Evolutionary conservation across 495 filamentous ascomycete species (phyloP).

Genomic region (Cenococcum geophilum): DNA sequence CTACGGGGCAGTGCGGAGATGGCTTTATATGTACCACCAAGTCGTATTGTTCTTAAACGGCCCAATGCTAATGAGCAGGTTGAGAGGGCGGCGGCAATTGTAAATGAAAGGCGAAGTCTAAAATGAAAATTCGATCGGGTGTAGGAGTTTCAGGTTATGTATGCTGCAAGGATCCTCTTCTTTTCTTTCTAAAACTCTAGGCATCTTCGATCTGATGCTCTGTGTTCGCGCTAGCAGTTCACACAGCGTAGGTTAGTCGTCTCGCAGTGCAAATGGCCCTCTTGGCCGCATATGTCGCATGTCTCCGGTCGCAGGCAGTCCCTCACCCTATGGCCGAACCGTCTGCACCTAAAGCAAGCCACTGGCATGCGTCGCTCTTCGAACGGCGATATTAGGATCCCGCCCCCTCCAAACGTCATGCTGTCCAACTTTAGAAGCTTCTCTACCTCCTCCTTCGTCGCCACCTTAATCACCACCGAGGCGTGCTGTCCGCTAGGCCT

Average conservation of each 20-base stretch:
- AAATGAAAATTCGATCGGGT: too few relatives aligned
- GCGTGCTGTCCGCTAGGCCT: constrained; percentile 20
- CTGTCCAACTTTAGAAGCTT: constrained; percentile 21
- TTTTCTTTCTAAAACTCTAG: constrained; percentile 17
- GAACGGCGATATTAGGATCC: constrained; percentile 14
- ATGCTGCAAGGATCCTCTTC: constrained; percentile 14
- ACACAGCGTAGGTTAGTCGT: constrained; percentile 14
- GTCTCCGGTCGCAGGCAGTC: constrained; percentile 19
- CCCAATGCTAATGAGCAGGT: too few relatives aligned
- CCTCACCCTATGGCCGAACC: constrained; percentile 16
- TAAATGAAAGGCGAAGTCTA: too few relatives aligned
- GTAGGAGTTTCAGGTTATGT: too few relatives aligned
- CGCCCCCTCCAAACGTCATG: constrained; percentile 17
- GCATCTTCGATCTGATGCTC: constrained; percentile 13
- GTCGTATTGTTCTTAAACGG: too few relatives aligned
- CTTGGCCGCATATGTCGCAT: constrained; percentile 21
- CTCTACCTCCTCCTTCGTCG: constrained; percentile 19
- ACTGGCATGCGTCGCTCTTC: constrained; percentile 20
- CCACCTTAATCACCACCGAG: constrained; percentile 20
- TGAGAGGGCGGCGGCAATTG: too few relatives aligned
- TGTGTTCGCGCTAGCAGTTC: constrained; percentile 15
- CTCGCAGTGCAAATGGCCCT: constrained; percentile 19
- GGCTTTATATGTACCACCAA: too few relatives aligned
- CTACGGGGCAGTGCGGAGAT: too few relatives aligned
- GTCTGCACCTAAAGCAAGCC: constrained; percentile 19